Percentiles rank a stretch among this genome's conserved stretches.
phyloP scores from a whole-genome alignment of 305 asterid genomes.

The Solanum hybrid region DNA sequence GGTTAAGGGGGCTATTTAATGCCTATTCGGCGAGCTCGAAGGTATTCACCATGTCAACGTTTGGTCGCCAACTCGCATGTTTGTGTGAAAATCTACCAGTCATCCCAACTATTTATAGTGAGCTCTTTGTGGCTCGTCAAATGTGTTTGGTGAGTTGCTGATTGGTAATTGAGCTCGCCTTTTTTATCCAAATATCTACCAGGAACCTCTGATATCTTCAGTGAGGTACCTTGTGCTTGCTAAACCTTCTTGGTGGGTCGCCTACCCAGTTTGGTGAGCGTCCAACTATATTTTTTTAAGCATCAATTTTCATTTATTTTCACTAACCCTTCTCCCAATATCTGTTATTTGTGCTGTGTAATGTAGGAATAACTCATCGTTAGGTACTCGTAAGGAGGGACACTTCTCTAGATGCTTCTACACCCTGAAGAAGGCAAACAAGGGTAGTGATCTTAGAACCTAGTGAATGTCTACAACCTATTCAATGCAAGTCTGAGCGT shows the following conservation, averaged over 20 bases:
- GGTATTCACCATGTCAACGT: not conserved
- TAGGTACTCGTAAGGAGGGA: not conserved
- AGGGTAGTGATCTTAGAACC: not conserved
- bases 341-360: not conserved
- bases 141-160: not conserved
- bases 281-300: not conserved
- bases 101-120: not conserved
- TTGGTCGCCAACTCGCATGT: not conserved
- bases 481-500: not conserved
- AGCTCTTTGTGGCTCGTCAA: not conserved
- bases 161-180: not conserved
- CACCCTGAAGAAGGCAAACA: not conserved
- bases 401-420: not conserved
- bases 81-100: not conserved
- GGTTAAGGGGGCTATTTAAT: not conserved
- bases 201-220: not conserved
- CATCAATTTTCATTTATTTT: not conserved
- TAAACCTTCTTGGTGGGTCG: not conserved
- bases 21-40: not conserved
- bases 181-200: not conserved
- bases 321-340: not conserved
- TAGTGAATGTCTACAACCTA: not conserved
- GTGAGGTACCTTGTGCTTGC: not conserved
- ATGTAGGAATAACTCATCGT: not conserved
- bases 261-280: not conserved